phyloP scores from a whole-genome alignment of 2,329 filamentous ascomycete genomes.

The Huntiella moniliformis region DNA sequence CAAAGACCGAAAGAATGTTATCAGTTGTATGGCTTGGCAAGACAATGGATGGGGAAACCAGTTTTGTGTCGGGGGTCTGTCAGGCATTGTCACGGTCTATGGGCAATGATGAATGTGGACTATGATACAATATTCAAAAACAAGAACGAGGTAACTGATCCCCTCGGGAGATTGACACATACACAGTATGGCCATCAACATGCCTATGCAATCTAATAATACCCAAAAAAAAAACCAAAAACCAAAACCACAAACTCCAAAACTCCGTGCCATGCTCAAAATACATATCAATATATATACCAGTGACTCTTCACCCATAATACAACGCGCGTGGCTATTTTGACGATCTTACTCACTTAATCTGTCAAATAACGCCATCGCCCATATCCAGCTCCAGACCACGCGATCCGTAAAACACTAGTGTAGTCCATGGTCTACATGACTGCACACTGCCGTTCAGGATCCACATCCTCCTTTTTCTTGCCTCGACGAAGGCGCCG shows the following conservation, averaged over 20 bases:
- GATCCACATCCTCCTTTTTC: conserved; percentile 5
- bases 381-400: too few relatives aligned
- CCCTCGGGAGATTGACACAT: not conserved
- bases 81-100: conserved; percentile 46
- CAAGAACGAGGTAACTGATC: not conserved
- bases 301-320: too few relatives aligned
- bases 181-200: not conserved
- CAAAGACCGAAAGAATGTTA: conserved; percentile 38
- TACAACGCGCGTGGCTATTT: too few relatives aligned
- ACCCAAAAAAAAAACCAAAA: not conserved
- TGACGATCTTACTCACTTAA: too few relatives aligned
- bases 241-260: too few relatives aligned
- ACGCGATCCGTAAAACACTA: not conserved
- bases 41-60: conserved; percentile 43
- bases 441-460: conserved; percentile 8
- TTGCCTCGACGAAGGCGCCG: conserved; percentile 6
- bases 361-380: too few relatives aligned
- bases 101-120: conserved; percentile 17
- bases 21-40: conserved; percentile 45
- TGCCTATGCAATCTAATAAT: not conserved
- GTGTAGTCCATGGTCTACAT: conserved; percentile 4
- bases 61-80: conserved; percentile 46
- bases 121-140: not conserved
- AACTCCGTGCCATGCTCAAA: too few relatives aligned
- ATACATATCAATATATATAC: too few relatives aligned